phyloP scores from a whole-genome alignment of 495 filamentous ascomycete genomes.

The Tricharina praecox region DNA sequence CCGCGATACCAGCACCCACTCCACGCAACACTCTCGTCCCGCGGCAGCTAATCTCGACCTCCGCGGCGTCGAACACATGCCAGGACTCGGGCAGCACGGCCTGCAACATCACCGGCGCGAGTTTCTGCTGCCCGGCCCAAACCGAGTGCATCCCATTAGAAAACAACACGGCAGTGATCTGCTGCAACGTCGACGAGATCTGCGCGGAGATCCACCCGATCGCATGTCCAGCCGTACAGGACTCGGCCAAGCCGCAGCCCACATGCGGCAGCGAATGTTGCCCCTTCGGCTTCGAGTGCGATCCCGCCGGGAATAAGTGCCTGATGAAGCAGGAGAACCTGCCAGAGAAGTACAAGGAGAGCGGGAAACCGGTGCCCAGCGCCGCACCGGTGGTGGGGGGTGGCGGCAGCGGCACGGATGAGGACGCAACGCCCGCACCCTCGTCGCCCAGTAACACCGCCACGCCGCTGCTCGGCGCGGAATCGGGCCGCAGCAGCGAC shows the following conservation, averaged over 20 bases:
- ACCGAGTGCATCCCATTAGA: conserved; percentile 23
- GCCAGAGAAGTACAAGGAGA: conserved; percentile 8
- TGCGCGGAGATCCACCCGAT: conserved; percentile 23
- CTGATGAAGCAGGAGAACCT: conserved; percentile 19
- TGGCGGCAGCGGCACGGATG: conserved; percentile 5
- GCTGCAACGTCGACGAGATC: conserved; percentile 18
- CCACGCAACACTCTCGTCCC: neutral
- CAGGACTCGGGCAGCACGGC: neutral
- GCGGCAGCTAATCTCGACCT: no score
- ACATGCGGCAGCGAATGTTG: conserved; percentile 19
- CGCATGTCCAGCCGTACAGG: conserved; percentile 3
- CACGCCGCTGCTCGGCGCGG: neutral
- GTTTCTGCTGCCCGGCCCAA: conserved; percentile 19
- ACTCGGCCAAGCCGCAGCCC: neutral
- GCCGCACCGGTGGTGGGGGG: no score
- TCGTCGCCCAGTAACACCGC: neutral
- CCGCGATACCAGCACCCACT: neutral
- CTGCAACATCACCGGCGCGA: conserved; percentile 7
- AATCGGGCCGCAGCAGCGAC: no score
- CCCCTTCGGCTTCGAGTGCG: conserved; percentile 21
- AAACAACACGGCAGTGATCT: conserved; percentile 16
- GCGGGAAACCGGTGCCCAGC: no score
- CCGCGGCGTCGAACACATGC: no score
- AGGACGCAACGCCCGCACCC: neutral
- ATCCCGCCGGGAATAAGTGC: conserved; percentile 8